Conservation (phyloP, 1,139 yeast species). For the Kodamaea ohmeri region DNA sequence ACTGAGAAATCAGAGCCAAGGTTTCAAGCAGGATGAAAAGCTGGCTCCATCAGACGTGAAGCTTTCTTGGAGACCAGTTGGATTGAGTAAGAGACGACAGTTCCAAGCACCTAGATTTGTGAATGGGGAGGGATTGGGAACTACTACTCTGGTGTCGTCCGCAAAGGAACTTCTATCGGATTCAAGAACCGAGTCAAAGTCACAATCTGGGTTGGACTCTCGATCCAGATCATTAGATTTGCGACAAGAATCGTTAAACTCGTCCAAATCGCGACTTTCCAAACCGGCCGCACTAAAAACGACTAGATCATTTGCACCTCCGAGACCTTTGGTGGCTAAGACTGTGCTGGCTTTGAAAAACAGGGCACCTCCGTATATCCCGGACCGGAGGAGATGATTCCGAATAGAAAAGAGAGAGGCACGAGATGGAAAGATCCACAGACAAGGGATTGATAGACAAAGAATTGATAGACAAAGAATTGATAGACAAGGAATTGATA, state of each 20-base stretch:
- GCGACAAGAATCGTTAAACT: too few relatives aligned
- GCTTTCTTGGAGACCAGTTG: background rate
- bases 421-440: constrained; percentile 5
- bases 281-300: background rate
- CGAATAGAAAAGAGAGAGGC: background rate
- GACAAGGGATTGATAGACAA: background rate
- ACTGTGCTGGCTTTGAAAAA: constrained; percentile 7
- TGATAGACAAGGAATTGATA: background rate
- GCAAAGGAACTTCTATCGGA: too few relatives aligned
- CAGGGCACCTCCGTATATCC: constrained; percentile 31
- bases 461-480: background rate
- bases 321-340: background rate
- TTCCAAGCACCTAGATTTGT: constrained; percentile 9
- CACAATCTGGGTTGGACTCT: too few relatives aligned
- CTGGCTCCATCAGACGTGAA: too few relatives aligned
- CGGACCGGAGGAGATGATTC: constrained; percentile 17
- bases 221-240: too few relatives aligned
- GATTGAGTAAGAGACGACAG: constrained; percentile 3
- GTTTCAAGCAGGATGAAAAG: too few relatives aligned
- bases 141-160: too few relatives aligned
- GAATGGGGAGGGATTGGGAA: background rate
- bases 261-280: too few relatives aligned
- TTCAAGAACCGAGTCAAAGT: too few relatives aligned
- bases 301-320: background rate
- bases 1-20: too few relatives aligned